These are phyloP conservation scores for Uronychia setigera DNA, from an alignment of 73 alveolate genomes.

Conservation along the genomic window DNA sequence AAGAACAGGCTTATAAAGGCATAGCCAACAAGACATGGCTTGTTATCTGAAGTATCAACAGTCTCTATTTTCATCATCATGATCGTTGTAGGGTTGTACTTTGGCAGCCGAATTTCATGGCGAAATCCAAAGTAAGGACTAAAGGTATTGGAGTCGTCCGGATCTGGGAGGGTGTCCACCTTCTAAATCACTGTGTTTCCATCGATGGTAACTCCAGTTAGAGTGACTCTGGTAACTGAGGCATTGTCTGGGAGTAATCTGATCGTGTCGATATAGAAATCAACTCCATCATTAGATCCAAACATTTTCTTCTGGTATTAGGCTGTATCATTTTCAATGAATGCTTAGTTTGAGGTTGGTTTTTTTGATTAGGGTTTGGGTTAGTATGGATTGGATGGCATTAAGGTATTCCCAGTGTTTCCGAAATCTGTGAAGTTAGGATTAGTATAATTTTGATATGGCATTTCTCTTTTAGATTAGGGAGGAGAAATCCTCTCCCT, in stretches of 20 bases:
- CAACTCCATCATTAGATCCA: constrained; percentile 73
- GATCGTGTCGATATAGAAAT: constrained; percentile 84
- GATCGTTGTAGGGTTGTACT: constrained; percentile 78
- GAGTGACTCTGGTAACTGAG: constrained; percentile 67
- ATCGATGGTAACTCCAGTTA: constrained; percentile 66
- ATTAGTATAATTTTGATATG: too few relatives aligned
- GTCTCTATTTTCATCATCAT: constrained; percentile 77
- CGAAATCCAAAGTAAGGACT: constrained; percentile 79
- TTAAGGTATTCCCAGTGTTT: constrained; percentile 12
- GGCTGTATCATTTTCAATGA: constrained; percentile 45
- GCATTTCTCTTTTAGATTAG: too few relatives aligned
- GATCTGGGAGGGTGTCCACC: constrained; percentile 80
- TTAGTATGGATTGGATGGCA: constrained; percentile 10
- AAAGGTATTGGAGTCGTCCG: constrained; percentile 57
- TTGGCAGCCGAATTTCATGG: constrained; percentile 78
- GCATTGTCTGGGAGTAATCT: constrained; percentile 90
- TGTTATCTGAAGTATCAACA: constrained; percentile 73
- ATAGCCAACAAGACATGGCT: constrained; percentile 80
- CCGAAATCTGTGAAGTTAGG: too few relatives aligned
- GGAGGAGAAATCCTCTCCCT: neutral
- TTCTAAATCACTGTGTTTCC: constrained; percentile 61
- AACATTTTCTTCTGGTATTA: constrained; percentile 36
- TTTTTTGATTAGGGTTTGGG: constrained; percentile 21
- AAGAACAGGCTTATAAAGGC: constrained; percentile 81
- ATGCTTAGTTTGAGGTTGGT: constrained; percentile 15